Evolutionary conservation across 1,284 basidiomycete species (phyloP).

Genomic region (Ceraceosorus bombacis): DNA sequence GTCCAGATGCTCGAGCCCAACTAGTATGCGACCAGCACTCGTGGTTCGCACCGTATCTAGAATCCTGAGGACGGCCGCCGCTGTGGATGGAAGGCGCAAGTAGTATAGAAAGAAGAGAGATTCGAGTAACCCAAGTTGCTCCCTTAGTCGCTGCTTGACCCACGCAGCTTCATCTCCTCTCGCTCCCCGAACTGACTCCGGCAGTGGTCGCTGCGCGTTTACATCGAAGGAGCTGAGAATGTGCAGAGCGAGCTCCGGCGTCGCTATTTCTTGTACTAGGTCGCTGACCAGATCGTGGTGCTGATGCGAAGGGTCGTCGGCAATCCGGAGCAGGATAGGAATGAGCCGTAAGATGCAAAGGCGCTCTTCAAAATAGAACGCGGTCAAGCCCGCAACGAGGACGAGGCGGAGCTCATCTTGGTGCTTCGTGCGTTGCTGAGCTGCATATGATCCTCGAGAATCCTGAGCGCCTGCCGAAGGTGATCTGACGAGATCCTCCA

Average conservation of each 20-base stretch:
- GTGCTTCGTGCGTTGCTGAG: neutral
- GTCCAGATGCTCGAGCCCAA: conserved; percentile 59
- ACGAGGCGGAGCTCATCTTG: conserved; percentile 15
- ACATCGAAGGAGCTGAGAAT: conserved; percentile 55
- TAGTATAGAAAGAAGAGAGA: conserved; percentile 78
- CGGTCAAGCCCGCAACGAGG: conserved; percentile 63
- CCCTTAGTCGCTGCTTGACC: conserved; percentile 69
- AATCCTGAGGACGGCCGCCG: conserved; percentile 59
- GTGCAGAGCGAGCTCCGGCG: conserved; percentile 56
- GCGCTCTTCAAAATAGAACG: conserved; percentile 71
- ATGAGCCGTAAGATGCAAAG: conserved; percentile 58
- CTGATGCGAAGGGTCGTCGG: conserved; percentile 57
- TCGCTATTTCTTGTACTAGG: conserved; percentile 59
- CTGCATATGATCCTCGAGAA: neutral
- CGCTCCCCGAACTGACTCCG: conserved; percentile 55
- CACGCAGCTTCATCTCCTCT: conserved; percentile 62
- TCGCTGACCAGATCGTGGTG: conserved; percentile 57
- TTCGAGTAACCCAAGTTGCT: conserved; percentile 72
- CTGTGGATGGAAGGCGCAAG: conserved; percentile 63
- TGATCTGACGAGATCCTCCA: conserved; percentile 14
- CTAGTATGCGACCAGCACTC: conserved; percentile 62
- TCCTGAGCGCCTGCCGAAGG: neutral
- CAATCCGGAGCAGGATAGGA: conserved; percentile 54
- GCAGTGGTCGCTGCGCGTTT: conserved; percentile 54
- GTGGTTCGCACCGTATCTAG: conserved; percentile 62